Conservation (phyloP, 2,329 filamentous ascomycete genomes). For the Talaromyces sp. region DNA sequence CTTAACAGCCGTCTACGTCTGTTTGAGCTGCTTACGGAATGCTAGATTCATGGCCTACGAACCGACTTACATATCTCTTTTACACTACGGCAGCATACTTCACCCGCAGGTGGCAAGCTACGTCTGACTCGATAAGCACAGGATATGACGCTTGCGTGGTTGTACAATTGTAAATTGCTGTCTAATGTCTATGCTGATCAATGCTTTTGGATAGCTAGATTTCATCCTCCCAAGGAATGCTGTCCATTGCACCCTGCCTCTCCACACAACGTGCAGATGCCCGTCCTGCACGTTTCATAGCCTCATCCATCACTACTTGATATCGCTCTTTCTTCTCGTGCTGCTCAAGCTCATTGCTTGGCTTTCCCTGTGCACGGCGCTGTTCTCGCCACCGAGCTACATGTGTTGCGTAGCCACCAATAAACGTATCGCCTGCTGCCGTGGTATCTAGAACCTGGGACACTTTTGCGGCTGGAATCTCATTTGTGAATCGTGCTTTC, state of each 20-base stretch:
- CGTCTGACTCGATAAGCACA: not conserved
- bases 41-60: not conserved
- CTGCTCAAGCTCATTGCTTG: conserved; percentile 43
- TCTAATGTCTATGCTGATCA: not conserved
- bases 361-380: conserved; percentile 48
- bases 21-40: not conserved
- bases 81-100: not conserved
- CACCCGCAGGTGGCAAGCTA: not conserved
- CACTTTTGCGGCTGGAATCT: conserved; percentile 64
- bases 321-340: conserved; percentile 37
- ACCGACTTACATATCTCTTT: not conserved
- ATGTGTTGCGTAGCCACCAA: conserved; percentile 78
- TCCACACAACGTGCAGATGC: conserved; percentile 47
- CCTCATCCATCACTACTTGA: conserved; percentile 46
- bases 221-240: conserved; percentile 49
- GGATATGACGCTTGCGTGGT: not conserved
- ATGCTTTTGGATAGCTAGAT: conserved; percentile 22
- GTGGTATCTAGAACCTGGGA: conserved; percentile 82
- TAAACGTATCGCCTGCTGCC: conserved; percentile 90
- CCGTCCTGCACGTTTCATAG: conserved; percentile 41
- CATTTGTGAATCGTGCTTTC: conserved; percentile 30
- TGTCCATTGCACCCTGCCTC: conserved; percentile 46
- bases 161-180: not conserved
- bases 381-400: conserved; percentile 54
- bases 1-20: not conserved